Evolutionary conservation across 805 yeast genomes (phyloP).

Genomic region (Yarrowia osloensis): DNA sequence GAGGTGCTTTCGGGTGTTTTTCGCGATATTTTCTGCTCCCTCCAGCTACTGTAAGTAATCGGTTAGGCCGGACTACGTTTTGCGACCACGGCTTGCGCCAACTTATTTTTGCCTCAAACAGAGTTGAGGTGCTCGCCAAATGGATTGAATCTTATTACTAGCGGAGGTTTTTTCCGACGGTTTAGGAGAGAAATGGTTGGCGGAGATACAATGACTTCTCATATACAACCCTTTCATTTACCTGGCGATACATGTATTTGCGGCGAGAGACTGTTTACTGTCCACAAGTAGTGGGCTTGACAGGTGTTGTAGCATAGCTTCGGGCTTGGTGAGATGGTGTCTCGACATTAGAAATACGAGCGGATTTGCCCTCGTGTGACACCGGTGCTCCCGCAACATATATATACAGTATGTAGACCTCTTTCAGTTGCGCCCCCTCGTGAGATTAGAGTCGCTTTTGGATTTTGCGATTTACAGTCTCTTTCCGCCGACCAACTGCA

Average conservation of each 20-base stretch:
- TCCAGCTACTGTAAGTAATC: neutral
- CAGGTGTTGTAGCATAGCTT: neutral
- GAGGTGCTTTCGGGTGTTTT: neutral
- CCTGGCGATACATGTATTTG: neutral
- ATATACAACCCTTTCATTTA: no score
- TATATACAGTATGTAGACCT: neutral
- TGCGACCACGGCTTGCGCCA: slow-evolving; percentile 18
- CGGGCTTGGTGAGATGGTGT: neutral
- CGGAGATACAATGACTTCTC: no score
- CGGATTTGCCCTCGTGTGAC: slow-evolving; percentile 2
- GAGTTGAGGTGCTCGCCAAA: slow-evolving; percentile 4
- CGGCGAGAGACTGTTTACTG: no score
- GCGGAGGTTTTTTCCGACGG: neutral
- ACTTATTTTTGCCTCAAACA: slow-evolving; percentile 17
- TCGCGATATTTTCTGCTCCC: neutral
- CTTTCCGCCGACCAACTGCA: slow-evolving; percentile 8
- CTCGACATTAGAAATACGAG: neutral
- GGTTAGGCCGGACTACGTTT: neutral
- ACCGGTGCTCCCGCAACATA: neutral
- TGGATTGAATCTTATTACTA: slow-evolving; percentile 1
- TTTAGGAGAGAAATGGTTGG: neutral
- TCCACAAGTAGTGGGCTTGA: no score
- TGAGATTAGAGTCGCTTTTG: neutral
- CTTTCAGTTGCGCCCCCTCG: neutral
- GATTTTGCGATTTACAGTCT: slow-evolving; percentile 3